Evolutionary conservation across 2,329 filamentous ascomycete genomes (phyloP), one percentile per base, ranked within the genome.

Genomic region (Cercospora sojina): DNA sequence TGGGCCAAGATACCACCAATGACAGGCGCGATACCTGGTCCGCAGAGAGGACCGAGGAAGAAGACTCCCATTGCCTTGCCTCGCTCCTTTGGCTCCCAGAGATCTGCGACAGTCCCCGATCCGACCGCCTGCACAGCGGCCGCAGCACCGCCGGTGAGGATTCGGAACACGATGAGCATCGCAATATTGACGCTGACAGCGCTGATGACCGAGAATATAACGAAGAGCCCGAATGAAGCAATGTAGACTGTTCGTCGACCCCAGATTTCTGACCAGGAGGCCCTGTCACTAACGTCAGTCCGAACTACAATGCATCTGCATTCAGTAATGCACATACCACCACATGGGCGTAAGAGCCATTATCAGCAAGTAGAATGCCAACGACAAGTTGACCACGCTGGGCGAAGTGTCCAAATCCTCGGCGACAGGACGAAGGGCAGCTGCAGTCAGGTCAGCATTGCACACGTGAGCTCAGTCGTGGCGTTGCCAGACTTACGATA

Each of bases 11-110:
- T 86, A 49, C 91, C 91, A 60, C 91, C 91, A 43, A 94, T 83
- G 60, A 95, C 90, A 3, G 92, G 91, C 0, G 90, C 87, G 5
- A 93, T 77, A 16, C 94, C 78, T 0, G 91, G 91, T 0, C 91
- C 91, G 56, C 87, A 84, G 12, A 95, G 79, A 0, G 91, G 91
- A 0, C 91, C 91, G 0, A 95, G 83, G 73, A 93, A 95, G 78
- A 94, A 95, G 47, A 91, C 83, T 7, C 90, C 87, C 91, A 95
- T 94, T 20, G 91, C 91, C n/a, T 82, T 82, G 3, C 91, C 91
- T 62, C 91, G 83, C 76, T 93, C 88, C 56, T 81, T 83, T 0
- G 87, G 78, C 69, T 92, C 88, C 89, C 91, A 95, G n/a, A 94
- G 83, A 75, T 95, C 91, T 53, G 91, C 88, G 64, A 95, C 90